Percentiles rank a stretch among this genome's conserved stretches.
Evolutionary conservation across 2,329 filamentous ascomycete species (phyloP).

Genomic region (Plenodomus tracheiphilus): DNA sequence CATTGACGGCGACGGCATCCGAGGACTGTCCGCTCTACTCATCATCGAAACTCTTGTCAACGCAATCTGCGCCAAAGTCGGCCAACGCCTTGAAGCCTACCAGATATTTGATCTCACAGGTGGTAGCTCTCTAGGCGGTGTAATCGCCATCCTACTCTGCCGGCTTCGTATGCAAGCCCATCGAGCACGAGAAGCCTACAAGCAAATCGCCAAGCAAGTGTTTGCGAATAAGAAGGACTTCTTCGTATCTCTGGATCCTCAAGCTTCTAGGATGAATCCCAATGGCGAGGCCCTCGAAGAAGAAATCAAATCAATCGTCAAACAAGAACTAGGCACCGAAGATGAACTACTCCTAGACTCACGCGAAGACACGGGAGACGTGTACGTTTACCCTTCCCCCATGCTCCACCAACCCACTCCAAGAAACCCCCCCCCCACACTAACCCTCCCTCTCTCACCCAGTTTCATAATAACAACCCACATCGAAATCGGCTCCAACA

Average conservation of each 20-base stretch:
- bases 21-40: slow-evolving; percentile 34
- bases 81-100: slow-evolving; percentile 26
- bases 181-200: slow-evolving; percentile 34
- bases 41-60: slow-evolving; percentile 38
- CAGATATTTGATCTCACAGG: slow-evolving; percentile 40
- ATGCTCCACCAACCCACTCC: slow-evolving; percentile 21
- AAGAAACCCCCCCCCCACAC: background rate
- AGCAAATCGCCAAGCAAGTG: slow-evolving; percentile 26
- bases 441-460: background rate
- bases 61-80: slow-evolving; percentile 33
- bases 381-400: slow-evolving; percentile 21
- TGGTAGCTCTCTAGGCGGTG: slow-evolving; percentile 31
- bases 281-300: slow-evolving; percentile 23
- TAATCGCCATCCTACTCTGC: slow-evolving; percentile 35
- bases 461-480: slow-evolving; percentile 36
- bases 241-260: slow-evolving; percentile 29
- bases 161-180: slow-evolving; percentile 36
- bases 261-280: slow-evolving; percentile 6
- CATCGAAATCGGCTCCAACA: slow-evolving; percentile 33
- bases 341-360: slow-evolving; percentile 30
- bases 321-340: slow-evolving; percentile 16
- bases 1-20: slow-evolving; percentile 38
- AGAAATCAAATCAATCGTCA: slow-evolving; percentile 24
- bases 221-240: slow-evolving; percentile 33
- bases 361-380: slow-evolving; percentile 30